phyloP scores from a whole-genome alignment of 768 basidiomycete genomes.

The Trametes cinnabarina region DNA sequence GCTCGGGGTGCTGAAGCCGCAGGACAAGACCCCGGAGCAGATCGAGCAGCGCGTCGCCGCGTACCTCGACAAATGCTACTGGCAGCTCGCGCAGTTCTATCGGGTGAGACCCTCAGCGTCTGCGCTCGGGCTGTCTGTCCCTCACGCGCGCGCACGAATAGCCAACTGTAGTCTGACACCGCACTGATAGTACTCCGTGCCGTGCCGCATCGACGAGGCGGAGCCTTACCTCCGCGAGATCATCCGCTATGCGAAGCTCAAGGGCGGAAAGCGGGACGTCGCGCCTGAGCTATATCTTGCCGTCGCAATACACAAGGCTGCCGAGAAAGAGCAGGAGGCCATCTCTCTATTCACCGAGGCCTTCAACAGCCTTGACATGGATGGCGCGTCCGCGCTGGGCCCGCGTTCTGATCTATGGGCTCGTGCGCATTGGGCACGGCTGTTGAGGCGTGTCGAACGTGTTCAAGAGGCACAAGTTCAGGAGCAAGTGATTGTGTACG shows the following conservation, averaged over 20 bases:
- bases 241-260: conserved; percentile 13
- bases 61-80: conserved; percentile 25
- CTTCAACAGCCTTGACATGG: conserved; percentile 2
- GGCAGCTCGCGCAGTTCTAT: conserved; percentile 26
- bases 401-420: conserved; percentile 19
- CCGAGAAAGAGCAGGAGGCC: conserved; percentile 14
- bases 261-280: conserved; percentile 16
- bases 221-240: conserved; percentile 21
- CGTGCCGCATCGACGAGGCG: conserved; percentile 19
- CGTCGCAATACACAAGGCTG: conserved; percentile 14
- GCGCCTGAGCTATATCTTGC: conserved; percentile 22
- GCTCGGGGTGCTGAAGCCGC: conserved; percentile 19
- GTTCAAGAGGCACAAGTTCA: conserved; percentile 10
- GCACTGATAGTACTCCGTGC: conserved; percentile 17
- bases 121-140: neutral
- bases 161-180: conserved; percentile 5
- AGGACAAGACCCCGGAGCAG: conserved; percentile 19
- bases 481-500: conserved; percentile 14
- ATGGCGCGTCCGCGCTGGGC: conserved; percentile 1
- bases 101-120: conserved; percentile 14
- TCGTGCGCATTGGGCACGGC: conserved; percentile 15
- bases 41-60: conserved; percentile 17
- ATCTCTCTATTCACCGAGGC: conserved; percentile 7
- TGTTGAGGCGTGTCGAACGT: conserved; percentile 6
- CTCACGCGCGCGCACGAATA: conserved; percentile 7